Base-by-base conservation (phyloP, 1,284 basidiomycete genomes). In the Austropuccinia psidii region DNA sequence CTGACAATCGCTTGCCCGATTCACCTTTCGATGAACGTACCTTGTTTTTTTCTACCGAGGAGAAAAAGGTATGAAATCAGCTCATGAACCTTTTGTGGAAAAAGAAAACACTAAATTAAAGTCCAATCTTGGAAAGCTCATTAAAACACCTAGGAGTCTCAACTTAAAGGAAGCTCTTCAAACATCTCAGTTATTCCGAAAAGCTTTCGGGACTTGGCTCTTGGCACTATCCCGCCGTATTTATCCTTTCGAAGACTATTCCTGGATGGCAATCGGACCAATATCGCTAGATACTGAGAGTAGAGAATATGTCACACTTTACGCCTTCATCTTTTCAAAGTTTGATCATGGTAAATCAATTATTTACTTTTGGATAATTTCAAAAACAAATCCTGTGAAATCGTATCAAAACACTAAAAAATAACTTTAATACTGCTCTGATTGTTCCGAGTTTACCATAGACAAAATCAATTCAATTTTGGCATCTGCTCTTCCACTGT, bases 141-240 rank as follows among this genome's bases (percentile, higher is more conserved):
- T 17, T 47, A 45, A 11, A 33, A 8, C 11, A 43, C 17, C 61
- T 13, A 64, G 37, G 45, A 35, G 21, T 11, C 61, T 64, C 45
- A 31, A 64, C 29, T 27, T 19, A 43, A 43, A 3, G 49, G n/a
- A n/a, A 8, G 15, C n/a, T 47, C 9, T 64, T 21, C 15, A 33
- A 64, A 19, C 61, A 47, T 4, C 2, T 3, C 60, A 45, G 29
- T n/a, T 64, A 33, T 64, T 64, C 11, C 39, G 31, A 15, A 8
- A 45, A 39, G 66, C 52, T 24, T 68, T 68, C 31, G 39, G n/a
- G 1, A 55, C 57, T 45, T 68, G 66, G 66, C 52, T 68, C 3
- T 45, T 37, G 24, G 33, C 52, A 19, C n/a, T 54, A 41, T 15
- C 57, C n/a, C 66, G n/a, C 19, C 35, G 13, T 54, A 64, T 64